Base-by-base conservation (phyloP, 2,329 filamentous ascomycete genomes). In the Xylaria polymorpha region DNA sequence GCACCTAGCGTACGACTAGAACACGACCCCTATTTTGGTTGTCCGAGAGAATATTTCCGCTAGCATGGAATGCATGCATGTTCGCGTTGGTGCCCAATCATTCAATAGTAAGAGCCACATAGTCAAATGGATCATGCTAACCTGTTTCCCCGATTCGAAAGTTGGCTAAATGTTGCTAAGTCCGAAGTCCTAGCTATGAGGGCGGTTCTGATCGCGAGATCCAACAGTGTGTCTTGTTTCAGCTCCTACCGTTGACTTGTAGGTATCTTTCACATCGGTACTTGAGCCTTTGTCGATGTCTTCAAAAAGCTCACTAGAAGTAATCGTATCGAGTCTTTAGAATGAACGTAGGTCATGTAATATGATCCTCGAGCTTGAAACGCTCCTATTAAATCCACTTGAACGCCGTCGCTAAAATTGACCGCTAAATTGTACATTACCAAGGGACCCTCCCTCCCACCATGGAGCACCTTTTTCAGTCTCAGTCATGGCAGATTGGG, bases 391-490 rank as follows among this genome's bases (percentile, higher is more conserved):
- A 18, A 51, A 48, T 25, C 18, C n/a, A 32, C 44, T 37, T 32
- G 25, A 62, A 67, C 57, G 58, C 68, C 50, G 37, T 35, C 61
- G 53, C 67, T 72, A 72, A 25, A 72, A 72, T 35, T 68, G 70
- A 68, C 62, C 4, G 4, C 25, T 72, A 50, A 72, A 68, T 51
- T 62, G 62, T 48, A 61, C 64, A 66, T 68, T 68, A 41, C 57
- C 55, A 41, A 66, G 53, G 9, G 37, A 44, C 20, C 70, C 65
- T 29, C 70, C 68, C 35, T 72, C 64, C 70, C 70, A 70, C 69
- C 69, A 69, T 18, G 66, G 69, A 12, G 69, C 50, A 6, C 61
- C 69, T 43, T 56, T 66, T 50, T 56, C 67, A 37, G 25, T 57
- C 12, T 72, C 70, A 37, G 37, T 48, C 39, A 67, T 64, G n/a